Evolutionary conservation across 305 asterid genomes (phyloP).

Genomic region (Plantago lanceolata): DNA sequence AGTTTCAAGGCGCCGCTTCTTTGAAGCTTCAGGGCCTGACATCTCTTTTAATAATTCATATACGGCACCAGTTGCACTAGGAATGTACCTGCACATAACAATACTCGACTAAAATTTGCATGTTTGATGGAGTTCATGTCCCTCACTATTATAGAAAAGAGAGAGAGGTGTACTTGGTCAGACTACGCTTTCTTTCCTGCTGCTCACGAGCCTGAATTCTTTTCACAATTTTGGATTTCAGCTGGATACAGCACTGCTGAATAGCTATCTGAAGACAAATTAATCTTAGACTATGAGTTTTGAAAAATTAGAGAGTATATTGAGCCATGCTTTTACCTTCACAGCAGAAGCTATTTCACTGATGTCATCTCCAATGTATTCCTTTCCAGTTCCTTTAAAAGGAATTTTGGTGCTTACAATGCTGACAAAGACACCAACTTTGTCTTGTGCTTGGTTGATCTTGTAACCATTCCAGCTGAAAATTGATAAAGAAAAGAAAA

Average conservation of each 20-base stretch:
- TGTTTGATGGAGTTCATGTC: conserved; percentile 15
- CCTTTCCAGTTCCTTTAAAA: conserved; percentile 93
- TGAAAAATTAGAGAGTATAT: conserved; percentile 2
- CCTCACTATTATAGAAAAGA: conserved; percentile 17
- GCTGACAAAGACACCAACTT: conserved; percentile 86
- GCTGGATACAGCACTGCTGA: conserved; percentile 78
- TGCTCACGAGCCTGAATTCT: conserved; percentile 95
- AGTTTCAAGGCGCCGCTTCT: conserved; percentile 52
- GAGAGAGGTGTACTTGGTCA: conserved; percentile 53
- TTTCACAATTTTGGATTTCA: conserved; percentile 76
- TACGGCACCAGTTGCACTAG: conserved; percentile 67
- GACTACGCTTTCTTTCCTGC: conserved; percentile 88
- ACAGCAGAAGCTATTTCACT: conserved; percentile 91
- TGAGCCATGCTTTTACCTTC: conserved; percentile 44
- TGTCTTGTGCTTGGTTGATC: conserved; percentile 90
- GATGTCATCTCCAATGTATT: conserved; percentile 92
- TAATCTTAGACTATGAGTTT: conserved; percentile 24
- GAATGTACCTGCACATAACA: conserved; percentile 61
- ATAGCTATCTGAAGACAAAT: conserved; percentile 55
- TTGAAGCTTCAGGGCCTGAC: conserved; percentile 48
- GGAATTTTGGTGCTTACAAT: conserved; percentile 95
- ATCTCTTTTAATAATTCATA: conserved; percentile 60
- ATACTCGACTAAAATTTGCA: conserved; percentile 12
- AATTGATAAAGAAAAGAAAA: neutral
- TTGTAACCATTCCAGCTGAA: conserved; percentile 90